Evolutionary conservation across 139 green algal genomes (phyloP).

Genomic region (Monoraphidium neglectum): DNA sequence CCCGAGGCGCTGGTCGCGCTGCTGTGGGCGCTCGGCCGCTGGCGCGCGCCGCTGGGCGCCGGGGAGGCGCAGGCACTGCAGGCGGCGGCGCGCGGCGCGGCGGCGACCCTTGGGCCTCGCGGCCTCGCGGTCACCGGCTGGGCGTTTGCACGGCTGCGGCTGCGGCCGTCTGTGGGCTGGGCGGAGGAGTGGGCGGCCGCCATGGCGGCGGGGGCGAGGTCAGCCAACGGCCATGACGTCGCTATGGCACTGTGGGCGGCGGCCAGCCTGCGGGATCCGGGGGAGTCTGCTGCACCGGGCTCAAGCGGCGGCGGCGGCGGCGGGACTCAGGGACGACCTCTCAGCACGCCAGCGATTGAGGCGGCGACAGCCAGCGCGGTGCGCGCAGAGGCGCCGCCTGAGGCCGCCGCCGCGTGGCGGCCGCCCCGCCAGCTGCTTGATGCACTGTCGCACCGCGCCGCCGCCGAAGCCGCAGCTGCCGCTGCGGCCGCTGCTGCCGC

Average conservation of each 20-base stretch:
- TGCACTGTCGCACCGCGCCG: background rate
- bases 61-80: background rate
- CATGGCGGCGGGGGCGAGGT: background rate
- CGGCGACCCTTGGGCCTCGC: background rate
- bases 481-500: conserved; percentile 4
- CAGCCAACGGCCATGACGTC: conserved; percentile 2
- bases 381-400: too few relatives aligned
- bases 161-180: background rate
- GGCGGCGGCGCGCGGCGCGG: background rate
- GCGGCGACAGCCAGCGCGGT: too few relatives aligned
- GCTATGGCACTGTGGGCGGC: conserved; percentile 14
- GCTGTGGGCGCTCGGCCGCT: conserved; percentile 19
- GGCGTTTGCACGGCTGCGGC: conserved; percentile 6
- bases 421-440: background rate
- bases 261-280: background rate
- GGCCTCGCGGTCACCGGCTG: conserved; percentile 11
- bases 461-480: background rate
- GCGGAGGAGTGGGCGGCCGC: conserved; percentile 18
- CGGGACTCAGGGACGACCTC: too few relatives aligned
- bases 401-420: background rate
- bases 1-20: conserved; percentile 14
- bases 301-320: too few relatives aligned
- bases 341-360: too few relatives aligned
- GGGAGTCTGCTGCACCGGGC: too few relatives aligned
- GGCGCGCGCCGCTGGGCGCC: background rate